Percentiles rank a stretch among this genome's conserved stretches.
These are phyloP conservation scores for Penicillium pulvis DNA, from an alignment of 495 filamentous ascomycete species.

Conservation along the genomic window DNA sequence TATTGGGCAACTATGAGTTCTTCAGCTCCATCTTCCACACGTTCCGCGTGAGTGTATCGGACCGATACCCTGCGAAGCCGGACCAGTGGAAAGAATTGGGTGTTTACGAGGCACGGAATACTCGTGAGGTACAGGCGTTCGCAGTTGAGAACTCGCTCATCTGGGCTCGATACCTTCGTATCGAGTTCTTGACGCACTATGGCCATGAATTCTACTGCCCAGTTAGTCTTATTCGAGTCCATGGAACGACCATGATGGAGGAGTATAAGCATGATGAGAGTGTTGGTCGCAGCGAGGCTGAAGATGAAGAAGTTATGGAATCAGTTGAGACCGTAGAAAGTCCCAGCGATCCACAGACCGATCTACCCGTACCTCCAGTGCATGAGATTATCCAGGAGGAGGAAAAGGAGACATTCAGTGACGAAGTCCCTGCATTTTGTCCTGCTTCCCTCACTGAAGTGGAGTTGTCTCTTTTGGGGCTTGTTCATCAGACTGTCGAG, in stretches of 20 bases:
- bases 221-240: conserved; percentile 83
- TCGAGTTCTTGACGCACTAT: conserved; percentile 93
- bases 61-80: conserved; percentile 87
- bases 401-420: neutral
- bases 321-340: conserved; percentile 41
- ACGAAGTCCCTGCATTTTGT: conserved; percentile 13
- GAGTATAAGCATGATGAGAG: conserved; percentile 80
- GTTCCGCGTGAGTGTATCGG: conserved; percentile 86
- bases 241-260: conserved; percentile 96
- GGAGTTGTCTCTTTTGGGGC: conserved; percentile 19
- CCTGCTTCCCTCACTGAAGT: conserved; percentile 18
- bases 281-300: conserved; percentile 58
- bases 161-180: conserved; percentile 87
- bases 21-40: conserved; percentile 94
- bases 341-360: conserved; percentile 9
- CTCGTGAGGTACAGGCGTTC: conserved; percentile 92
- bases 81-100: conserved; percentile 92
- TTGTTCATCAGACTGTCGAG: conserved; percentile 6
- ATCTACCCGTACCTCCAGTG: conserved; percentile 3
- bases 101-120: conserved; percentile 86
- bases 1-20: conserved; percentile 97
- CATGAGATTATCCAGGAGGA: conserved; percentile 8
- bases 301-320: conserved; percentile 29
- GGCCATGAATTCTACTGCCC: conserved; percentile 97
- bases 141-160: conserved; percentile 89